phyloP scores from a whole-genome alignment of 139 green algal genomes.

The Asterochloris sp. region DNA sequence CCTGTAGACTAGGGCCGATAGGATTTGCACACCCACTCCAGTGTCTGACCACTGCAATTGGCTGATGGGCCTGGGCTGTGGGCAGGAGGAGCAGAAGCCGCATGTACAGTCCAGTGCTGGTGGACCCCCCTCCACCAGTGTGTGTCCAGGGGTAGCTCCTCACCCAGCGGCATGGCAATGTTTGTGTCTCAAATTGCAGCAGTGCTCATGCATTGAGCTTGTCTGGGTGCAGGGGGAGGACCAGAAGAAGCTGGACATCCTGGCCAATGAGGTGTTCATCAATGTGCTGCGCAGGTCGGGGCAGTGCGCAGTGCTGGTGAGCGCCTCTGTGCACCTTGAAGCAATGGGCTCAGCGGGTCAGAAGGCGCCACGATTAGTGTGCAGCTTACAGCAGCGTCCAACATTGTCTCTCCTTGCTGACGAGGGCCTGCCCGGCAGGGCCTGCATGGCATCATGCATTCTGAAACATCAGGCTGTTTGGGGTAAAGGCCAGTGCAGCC shows the following conservation, averaged over 20 bases:
- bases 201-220: neutral
- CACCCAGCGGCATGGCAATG: no score
- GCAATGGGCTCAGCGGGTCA: neutral
- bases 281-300: constrained; percentile 44
- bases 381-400: neutral
- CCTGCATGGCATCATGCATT: no score
- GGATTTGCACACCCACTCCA: no score
- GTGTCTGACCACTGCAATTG: no score
- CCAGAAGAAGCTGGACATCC: constrained; percentile 70
- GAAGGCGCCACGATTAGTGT: neutral
- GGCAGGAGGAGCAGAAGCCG: no score
- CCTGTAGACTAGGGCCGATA: no score
- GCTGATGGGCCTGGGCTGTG: no score
- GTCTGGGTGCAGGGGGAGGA: constrained; percentile 45
- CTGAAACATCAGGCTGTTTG: no score
- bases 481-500: no score
- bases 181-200: neutral
- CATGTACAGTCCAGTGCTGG: no score
- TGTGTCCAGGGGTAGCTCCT: neutral
- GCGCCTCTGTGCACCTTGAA: neutral
- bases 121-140: neutral
- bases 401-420: no score
- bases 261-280: constrained; percentile 70
- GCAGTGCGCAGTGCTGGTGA: constrained; percentile 52
- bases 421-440: no score